Evolutionary conservation across 805 yeast species (phyloP).

Genomic region (Ogataea trehalophila): DNA sequence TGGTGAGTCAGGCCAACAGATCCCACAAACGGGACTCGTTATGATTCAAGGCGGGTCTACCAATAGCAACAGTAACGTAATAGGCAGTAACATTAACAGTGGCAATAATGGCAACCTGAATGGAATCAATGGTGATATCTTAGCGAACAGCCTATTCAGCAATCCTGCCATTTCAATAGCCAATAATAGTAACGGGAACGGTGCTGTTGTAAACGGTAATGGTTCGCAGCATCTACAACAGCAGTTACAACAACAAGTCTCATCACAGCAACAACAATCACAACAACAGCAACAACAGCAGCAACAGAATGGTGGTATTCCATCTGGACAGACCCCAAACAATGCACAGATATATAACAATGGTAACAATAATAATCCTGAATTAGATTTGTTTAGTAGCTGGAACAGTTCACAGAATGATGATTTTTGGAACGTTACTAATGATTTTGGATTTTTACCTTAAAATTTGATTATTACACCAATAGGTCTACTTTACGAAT

Average conservation of each 20-base stretch:
- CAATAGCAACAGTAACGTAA: conserved; percentile 3
- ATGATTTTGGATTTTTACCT: conserved; percentile 44
- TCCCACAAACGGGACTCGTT: conserved; percentile 32
- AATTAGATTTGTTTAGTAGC: conserved; percentile 15
- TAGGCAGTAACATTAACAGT: conserved; percentile 1
- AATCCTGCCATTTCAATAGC: no score
- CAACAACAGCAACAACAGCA: background rate
- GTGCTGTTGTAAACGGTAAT: background rate
- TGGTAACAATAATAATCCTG: background rate
- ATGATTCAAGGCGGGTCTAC: conserved; percentile 19
- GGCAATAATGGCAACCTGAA: background rate
- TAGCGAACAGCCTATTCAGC: no score
- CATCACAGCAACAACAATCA: background rate
- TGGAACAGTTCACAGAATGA: conserved; percentile 28
- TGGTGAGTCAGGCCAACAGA: conserved; percentile 40
- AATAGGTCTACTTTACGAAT: no score
- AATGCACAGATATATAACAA: no score
- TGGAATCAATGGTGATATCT: no score
- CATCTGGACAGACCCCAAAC: background rate
- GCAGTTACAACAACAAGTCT: background rate
- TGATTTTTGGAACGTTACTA: conserved; percentile 45
- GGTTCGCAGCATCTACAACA: background rate
- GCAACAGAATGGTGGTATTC: background rate
- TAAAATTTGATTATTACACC: conserved; percentile 6
- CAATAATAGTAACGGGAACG: background rate